Percentiles rank a stretch among this genome's conserved stretches.
Evolutionary conservation across 2,329 filamentous ascomycete genomes (phyloP).

Genomic region (Stagonosporopsis cucurbitacearum): DNA sequence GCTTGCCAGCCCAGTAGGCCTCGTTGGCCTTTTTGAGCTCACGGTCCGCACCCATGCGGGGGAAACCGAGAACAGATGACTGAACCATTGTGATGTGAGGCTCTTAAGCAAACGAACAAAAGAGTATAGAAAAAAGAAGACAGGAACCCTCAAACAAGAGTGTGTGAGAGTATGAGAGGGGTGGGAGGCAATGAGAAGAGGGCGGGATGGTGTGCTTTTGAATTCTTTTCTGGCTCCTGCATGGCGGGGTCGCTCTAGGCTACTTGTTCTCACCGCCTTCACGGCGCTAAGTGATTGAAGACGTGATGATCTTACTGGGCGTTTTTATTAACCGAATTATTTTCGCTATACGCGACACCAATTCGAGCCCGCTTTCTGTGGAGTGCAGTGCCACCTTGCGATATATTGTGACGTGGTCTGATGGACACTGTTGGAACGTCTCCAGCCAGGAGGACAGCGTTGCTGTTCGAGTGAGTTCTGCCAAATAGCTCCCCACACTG

Average conservation of each 20-base stretch:
- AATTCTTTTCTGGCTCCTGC: conserved; percentile 37
- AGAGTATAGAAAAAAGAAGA: conserved; percentile 11
- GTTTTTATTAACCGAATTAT: not conserved
- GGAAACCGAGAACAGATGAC: conserved; percentile 90
- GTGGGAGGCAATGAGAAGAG: conserved; percentile 14
- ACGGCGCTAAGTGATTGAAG: conserved; percentile 8
- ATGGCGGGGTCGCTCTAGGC: conserved; percentile 29
- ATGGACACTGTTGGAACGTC: not conserved
- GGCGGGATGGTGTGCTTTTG: conserved; percentile 47
- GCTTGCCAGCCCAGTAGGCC: conserved; percentile 95
- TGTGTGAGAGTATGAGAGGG: conserved; percentile 21
- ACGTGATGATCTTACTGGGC: conserved; percentile 12
- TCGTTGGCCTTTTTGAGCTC: conserved; percentile 99
- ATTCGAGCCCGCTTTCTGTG: conserved; percentile 1
- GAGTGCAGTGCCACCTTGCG: not conserved
- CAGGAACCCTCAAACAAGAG: conserved; percentile 16
- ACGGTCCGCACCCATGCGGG: conserved; percentile 96
- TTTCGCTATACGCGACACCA: not conserved
- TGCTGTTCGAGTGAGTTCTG: conserved; percentile 8
- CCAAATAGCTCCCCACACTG: conserved; percentile 12
- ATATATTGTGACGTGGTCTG: not conserved
- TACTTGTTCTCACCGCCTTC: conserved; percentile 17
- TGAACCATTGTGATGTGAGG: conserved; percentile 54
- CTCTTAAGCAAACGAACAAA: conserved; percentile 19
- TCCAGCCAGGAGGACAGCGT: not conserved